Evolutionary conservation across 345 rosid species (phyloP).

Genomic region (Sonneratia alba): DNA sequence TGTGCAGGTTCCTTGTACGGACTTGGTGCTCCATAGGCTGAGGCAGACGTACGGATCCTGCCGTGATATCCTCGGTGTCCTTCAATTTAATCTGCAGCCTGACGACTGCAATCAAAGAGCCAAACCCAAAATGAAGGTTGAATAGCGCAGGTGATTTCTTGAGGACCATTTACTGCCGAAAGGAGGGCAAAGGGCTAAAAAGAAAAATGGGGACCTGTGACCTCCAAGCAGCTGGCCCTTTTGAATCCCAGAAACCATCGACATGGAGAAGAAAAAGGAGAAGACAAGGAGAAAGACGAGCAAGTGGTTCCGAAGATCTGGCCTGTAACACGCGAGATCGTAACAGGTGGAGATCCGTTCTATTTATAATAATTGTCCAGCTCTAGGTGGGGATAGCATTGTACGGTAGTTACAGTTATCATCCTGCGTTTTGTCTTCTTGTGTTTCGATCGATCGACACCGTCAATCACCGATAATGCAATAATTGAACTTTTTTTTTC

Average conservation of each 20-base stretch:
- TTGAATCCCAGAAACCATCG: slow-evolving; percentile 42
- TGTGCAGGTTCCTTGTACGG: slow-evolving; percentile 19
- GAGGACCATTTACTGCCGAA: neutral
- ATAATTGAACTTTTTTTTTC: no score
- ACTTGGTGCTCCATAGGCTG: slow-evolving; percentile 17
- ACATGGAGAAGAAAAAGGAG: slow-evolving; percentile 10
- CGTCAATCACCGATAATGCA: no score
- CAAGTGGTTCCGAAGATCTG: neutral
- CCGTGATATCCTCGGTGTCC: slow-evolving; percentile 21
- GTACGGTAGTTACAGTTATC: no score
- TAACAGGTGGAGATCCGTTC: no score
- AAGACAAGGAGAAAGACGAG: neutral
- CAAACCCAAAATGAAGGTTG: neutral
- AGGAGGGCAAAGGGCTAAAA: neutral
- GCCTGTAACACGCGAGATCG: no score
- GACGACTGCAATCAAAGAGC: slow-evolving; percentile 12
- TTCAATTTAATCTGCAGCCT: slow-evolving; percentile 15
- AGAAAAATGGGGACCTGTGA: slow-evolving; percentile 38
- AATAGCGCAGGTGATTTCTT: neutral
- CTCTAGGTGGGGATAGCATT: neutral
- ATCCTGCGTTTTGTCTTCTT: no score
- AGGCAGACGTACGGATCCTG: slow-evolving; percentile 21
- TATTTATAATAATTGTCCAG: no score
- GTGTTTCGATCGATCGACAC: no score
- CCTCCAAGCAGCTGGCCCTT: slow-evolving; percentile 75